Evolutionary conservation across 495 filamentous ascomycete genomes (phyloP), one percentile per base, ranked within the genome.

Genomic region (Daldinia loculata): DNA sequence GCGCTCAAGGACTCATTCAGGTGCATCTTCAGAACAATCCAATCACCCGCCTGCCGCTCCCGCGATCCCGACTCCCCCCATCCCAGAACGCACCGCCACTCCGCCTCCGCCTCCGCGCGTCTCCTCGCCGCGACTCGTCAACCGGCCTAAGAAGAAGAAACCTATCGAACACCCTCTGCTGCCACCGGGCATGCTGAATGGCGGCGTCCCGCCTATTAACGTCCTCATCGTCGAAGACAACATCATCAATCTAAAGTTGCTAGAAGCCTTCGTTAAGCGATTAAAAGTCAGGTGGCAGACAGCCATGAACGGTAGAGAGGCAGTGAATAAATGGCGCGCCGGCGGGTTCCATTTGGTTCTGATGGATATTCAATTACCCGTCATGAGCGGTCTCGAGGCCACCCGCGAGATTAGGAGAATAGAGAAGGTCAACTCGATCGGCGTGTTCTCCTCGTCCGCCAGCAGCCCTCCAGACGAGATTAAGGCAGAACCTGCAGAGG

Each of bases 151-250:
- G 68, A 91, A 86, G 79, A 89, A 85, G 77, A 87, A 86, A 71
- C 70, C 78, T 12, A 70, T 76, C 45, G 85, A 89, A 39, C 77
- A 85, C 41, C 83, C 82, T 11, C 74, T 82, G 15, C 74, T 88
- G 2, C 84, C 89, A 61, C 83, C 90, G 1, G 90, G 89, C n/a
- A 84, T 93, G 53, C 87, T 95, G 12, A 92, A 92, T 73, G 89
- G 89, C 58, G 90, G 92, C 6, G 94, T 99, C 2, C 95, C 95
- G 9, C 95, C 95, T 22, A 99, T 99, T 79, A 98, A 97, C 72
- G 94, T 98, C 8, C 84, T 99, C 17, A 98, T 99, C 63, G 95
- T 99, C 36, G 95, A 99, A 81, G 95, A 99, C 82, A 99, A 99
- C 78, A 91, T 95, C 66, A 98, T 99, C 84, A 99, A 99, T 72